A percentile compares a stretch with the other conserved stretches of the same genome.
Evolutionary conservation across 371 early-diverging fungal species (phyloP).

Genomic region (Mortierella sp.): DNA sequence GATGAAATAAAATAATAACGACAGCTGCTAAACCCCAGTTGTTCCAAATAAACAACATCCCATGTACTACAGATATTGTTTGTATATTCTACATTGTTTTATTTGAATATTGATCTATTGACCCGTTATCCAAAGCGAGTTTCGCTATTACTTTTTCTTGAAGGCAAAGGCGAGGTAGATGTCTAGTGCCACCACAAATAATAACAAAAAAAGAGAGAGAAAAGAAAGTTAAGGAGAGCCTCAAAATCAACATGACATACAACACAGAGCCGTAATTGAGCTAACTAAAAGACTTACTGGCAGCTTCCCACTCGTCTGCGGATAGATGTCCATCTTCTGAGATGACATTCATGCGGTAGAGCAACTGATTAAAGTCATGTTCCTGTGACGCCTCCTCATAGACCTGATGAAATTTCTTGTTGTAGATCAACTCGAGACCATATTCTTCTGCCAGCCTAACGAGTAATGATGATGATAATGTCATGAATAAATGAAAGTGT

Average conservation of each 20-base stretch:
- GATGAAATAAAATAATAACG: background rate
- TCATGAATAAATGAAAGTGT: background rate
- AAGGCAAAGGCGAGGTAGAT: conserved; percentile 73
- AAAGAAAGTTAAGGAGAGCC: background rate
- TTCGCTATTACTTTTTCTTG: conserved; percentile 55
- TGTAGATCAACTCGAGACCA: conserved; percentile 78
- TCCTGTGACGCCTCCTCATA: conserved; percentile 73
- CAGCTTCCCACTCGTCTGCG: conserved; percentile 94
- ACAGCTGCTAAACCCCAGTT: background rate
- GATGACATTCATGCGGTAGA: conserved; percentile 89
- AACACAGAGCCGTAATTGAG: background rate
- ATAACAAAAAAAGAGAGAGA: background rate
- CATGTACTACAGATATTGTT: background rate
- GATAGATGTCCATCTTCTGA: conserved; percentile 74
- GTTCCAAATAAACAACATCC: no score
- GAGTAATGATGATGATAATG: conserved; percentile 5
- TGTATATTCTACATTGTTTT: background rate
- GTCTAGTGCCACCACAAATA: conserved; percentile 38
- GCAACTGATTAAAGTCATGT: conserved; percentile 63
- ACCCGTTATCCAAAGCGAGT: background rate
- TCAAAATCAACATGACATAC: background rate
- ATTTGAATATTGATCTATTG: background rate
- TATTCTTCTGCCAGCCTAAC: conserved; percentile 86
- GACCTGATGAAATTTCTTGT: conserved; percentile 86
- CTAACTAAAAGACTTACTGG: conserved; percentile 65